Conservation (phyloP, 805 yeast genomes). For the Zygosaccharomyces rouxii region DNA sequence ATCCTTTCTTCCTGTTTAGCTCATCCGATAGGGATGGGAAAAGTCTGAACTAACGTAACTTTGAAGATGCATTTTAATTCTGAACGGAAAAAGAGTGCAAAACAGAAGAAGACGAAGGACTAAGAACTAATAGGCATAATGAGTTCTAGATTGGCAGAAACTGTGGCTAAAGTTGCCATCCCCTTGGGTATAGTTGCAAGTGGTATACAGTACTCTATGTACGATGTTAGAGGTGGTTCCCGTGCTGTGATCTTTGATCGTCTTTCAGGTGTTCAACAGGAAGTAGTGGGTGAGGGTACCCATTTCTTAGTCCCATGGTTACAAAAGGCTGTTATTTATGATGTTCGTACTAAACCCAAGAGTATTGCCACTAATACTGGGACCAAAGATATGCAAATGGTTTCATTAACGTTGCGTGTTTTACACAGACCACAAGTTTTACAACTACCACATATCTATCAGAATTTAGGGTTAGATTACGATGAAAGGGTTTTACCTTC, state of each 20-base stretch:
- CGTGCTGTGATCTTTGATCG: conserved; percentile 96
- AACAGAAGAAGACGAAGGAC: background rate
- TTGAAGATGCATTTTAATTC: background rate
- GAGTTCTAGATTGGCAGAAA: conserved; percentile 27
- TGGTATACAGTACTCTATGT: conserved; percentile 76
- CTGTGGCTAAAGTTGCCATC: conserved; percentile 47
- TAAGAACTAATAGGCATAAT: conserved; percentile 2
- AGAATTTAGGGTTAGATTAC: conserved; percentile 86
- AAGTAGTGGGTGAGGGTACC: conserved; percentile 95
- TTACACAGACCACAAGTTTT: conserved; percentile 89
- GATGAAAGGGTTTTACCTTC: conserved; percentile 93
- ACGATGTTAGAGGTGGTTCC: conserved; percentile 93
- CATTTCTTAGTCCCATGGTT: conserved; percentile 95
- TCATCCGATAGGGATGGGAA: conserved; percentile 6
- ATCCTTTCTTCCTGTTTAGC: background rate
- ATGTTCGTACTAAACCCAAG: conserved; percentile 93
- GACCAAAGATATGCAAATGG: conserved; percentile 95
- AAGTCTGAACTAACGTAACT: background rate
- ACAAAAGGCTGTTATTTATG: conserved; percentile 84
- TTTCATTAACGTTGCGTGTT: conserved; percentile 85
- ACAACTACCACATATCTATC: conserved; percentile 81
- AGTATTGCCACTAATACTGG: conserved; percentile 93
- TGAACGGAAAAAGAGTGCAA: background rate
- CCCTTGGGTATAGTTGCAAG: conserved; percentile 68
- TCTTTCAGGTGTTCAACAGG: conserved; percentile 76